Percentiles rank a stretch among this genome's conserved stretches.
Conservation (phyloP, 345 rosid genomes). For the Citrus cavaleriei region DNA sequence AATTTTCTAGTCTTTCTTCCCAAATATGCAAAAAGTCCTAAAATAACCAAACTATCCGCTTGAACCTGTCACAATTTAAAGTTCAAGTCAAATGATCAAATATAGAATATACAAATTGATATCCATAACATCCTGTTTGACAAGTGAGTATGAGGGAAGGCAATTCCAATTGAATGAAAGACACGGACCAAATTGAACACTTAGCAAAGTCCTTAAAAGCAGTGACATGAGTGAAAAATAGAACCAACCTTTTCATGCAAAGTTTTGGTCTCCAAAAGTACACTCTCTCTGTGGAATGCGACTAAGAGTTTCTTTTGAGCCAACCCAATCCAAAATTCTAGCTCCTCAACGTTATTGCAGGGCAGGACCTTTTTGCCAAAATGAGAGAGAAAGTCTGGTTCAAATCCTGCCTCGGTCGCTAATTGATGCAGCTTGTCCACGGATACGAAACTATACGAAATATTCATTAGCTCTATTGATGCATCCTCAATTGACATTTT, state of each 20-base stretch:
- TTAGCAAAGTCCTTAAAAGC: background rate
- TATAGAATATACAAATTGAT: background rate
- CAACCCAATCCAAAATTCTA: constrained; percentile 72
- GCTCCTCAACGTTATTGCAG: constrained; percentile 44
- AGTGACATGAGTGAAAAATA: background rate
- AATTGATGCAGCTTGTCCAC: constrained; percentile 53
- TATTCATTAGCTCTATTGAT: constrained; percentile 51
- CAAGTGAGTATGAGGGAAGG: background rate
- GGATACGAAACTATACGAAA: constrained; percentile 40
- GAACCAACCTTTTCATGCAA: constrained; percentile 38
- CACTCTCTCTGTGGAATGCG: constrained; percentile 42
- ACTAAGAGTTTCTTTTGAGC: constrained; percentile 54
- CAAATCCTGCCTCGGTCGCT: constrained; percentile 65
- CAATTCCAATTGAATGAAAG: background rate
- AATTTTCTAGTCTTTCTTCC: constrained; percentile 53
- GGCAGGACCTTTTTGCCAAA: constrained; percentile 52
- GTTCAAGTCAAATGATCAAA: background rate
- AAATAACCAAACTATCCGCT: constrained; percentile 51
- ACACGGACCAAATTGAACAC: background rate
- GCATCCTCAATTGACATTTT: constrained; percentile 32
- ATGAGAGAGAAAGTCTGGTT: constrained; percentile 47
- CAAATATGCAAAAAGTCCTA: constrained; percentile 67
- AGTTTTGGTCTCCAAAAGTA: constrained; percentile 13
- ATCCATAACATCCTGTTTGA: background rate
- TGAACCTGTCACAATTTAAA: constrained; percentile 32